A percentile compares a stretch with the other conserved stretches of the same genome.
Conservation (phyloP, 202 grass and related monocot species). For the Zizania palustris region DNA sequence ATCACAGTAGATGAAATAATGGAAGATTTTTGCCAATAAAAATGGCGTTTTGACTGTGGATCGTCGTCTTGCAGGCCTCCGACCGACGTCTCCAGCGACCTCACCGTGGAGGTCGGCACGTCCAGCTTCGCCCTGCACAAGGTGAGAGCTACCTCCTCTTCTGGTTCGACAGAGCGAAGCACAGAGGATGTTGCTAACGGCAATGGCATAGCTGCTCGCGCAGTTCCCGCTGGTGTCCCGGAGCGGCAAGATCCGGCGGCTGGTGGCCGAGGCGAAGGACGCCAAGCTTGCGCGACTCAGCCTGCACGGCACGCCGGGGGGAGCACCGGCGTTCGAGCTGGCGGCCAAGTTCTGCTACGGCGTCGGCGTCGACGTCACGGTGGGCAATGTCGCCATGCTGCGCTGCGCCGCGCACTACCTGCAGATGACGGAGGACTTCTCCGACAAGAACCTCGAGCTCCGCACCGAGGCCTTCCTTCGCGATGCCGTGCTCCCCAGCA, state of each 20-base stretch:
- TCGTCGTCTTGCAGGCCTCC: slow-evolving; percentile 62
- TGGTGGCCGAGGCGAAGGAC: slow-evolving; percentile 75
- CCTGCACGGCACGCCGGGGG: slow-evolving; percentile 73
- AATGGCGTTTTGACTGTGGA: not conserved
- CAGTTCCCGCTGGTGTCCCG: slow-evolving; percentile 97
- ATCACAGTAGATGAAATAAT: no score
- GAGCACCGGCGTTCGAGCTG: slow-evolving; percentile 79
- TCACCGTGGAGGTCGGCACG: slow-evolving; percentile 82
- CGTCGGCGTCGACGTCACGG: slow-evolving; percentile 67
- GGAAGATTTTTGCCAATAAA: no score
- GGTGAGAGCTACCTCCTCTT: slow-evolving; percentile 48
- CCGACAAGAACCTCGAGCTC: slow-evolving; percentile 78
- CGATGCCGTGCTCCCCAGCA: slow-evolving; percentile 69
- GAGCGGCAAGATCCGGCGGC: slow-evolving; percentile 88
- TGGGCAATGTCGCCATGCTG: slow-evolving; percentile 75
- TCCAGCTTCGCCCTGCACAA: slow-evolving; percentile 98
- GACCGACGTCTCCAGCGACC: slow-evolving; percentile 95
- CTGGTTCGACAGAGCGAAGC: no score
- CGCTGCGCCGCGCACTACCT: slow-evolving; percentile 80
- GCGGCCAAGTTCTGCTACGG: slow-evolving; percentile 98
- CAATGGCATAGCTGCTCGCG: slow-evolving; percentile 50
- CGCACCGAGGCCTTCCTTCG: slow-evolving; percentile 70
- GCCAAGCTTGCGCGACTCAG: slow-evolving; percentile 68
- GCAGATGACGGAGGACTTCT: slow-evolving; percentile 90
- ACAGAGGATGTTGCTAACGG: slow-evolving; percentile 17